Conservation (phyloP, 257 asterid species). For the Nicotiana obtusifolia region DNA sequence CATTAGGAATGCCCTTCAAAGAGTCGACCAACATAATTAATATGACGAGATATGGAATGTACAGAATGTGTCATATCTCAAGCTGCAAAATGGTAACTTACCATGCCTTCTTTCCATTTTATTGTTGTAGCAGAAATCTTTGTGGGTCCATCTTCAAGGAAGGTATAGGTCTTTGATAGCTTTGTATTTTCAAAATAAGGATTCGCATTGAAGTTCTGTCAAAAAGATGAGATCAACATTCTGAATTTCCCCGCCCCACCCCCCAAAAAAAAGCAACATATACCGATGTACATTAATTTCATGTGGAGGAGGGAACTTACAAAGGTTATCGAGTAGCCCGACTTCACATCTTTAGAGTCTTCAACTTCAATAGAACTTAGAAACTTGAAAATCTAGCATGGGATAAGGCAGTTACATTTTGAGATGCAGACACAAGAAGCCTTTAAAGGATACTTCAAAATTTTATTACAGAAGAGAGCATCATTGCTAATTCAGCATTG, state of each 20-base stretch:
- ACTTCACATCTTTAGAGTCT: constrained; percentile 83
- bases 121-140: constrained; percentile 73
- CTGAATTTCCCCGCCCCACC: neutral
- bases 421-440: neutral
- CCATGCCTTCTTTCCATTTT: constrained; percentile 95
- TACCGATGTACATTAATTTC: neutral
- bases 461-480: neutral
- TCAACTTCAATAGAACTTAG: constrained; percentile 79
- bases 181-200: constrained; percentile 75
- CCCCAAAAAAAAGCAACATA: neutral
- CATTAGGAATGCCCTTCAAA: constrained; percentile 68
- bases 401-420: neutral
- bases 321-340: constrained; percentile 78
- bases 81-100: constrained; percentile 24
- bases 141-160: constrained; percentile 78
- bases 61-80: neutral
- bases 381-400: constrained; percentile 67
- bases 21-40: constrained; percentile 17
- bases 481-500: neutral
- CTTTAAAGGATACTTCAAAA: neutral
- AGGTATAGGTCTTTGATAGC: constrained; percentile 72
- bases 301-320: constrained; percentile 39
- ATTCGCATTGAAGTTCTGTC: constrained; percentile 68
- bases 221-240: neutral
- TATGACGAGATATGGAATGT: constrained; percentile 8